Conservation (phyloP, 192 early-diverging fungal genomes). For the Coemansia sp. region DNA sequence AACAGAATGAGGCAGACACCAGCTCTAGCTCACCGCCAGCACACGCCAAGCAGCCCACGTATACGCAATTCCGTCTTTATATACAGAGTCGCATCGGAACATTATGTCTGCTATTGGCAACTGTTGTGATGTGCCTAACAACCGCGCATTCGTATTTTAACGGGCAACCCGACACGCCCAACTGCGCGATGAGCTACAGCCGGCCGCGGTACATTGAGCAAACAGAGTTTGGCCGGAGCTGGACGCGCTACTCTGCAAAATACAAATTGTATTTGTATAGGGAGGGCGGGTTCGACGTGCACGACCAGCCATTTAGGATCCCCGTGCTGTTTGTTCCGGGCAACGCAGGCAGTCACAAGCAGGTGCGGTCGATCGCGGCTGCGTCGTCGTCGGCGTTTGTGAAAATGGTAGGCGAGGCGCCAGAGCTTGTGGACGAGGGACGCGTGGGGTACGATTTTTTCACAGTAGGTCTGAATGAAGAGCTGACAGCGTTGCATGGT, state of each 20-base stretch:
- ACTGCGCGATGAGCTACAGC: slow-evolving; percentile 63
- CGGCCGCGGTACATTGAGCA: slow-evolving; percentile 54
- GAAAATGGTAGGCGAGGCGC: slow-evolving; percentile 25
- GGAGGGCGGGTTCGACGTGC: slow-evolving; percentile 57
- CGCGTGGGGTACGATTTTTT: slow-evolving; percentile 54
- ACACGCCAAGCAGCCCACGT: neutral
- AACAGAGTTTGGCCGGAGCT: slow-evolving; percentile 36
- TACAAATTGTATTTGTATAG: slow-evolving; percentile 78
- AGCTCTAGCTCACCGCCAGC: neutral
- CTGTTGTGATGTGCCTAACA: slow-evolving; percentile 18
- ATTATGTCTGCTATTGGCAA: slow-evolving; percentile 18
- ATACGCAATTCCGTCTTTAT: neutral
- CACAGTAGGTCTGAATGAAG: slow-evolving; percentile 81
- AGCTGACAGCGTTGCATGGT: slow-evolving; percentile 87
- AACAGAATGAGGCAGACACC: too few relatives aligned
- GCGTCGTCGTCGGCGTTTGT: slow-evolving; percentile 63
- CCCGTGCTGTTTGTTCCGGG: slow-evolving; percentile 95
- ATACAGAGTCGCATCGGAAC: slow-evolving; percentile 1
- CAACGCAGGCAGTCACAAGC: slow-evolving; percentile 90
- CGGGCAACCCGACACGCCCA: slow-evolving; percentile 57
- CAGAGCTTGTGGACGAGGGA: slow-evolving; percentile 20
- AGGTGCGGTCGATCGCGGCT: slow-evolving; percentile 83
- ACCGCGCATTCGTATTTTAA: slow-evolving; percentile 63
- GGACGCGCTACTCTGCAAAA: slow-evolving; percentile 65
- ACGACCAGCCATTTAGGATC: slow-evolving; percentile 60